Base-by-base conservation (phyloP, 2,329 filamentous ascomycete genomes). In the Penicillium sp. region DNA sequence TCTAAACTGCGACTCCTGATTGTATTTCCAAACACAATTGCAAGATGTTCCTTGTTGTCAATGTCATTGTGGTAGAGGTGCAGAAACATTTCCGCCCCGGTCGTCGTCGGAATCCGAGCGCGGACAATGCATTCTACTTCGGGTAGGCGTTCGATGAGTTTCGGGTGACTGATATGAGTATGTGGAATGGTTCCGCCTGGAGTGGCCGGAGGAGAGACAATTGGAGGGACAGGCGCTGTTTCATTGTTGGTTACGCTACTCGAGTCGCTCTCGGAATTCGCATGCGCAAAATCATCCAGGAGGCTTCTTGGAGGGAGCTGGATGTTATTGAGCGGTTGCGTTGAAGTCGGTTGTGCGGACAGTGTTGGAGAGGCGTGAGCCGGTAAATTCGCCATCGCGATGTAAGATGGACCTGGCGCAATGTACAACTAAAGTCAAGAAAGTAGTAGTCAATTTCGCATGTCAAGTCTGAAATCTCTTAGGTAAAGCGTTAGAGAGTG, bases 31-130 rank as follows among this genome's bases (percentile, higher is more conserved):
- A 99, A 99, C 0, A 99, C 95, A 73, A 99, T 98, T 19, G 95
- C 95, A 56, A 99, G 81, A 75, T 99, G 95, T 74, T 99, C 95
- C 78, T 99, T 99, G 67, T 90, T 91, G 77, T 99, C 95, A 7
- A 92, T 88, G 70, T 91, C 91, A 78, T 99, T 99, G 66, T 89
- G 89, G 80, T 99, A 99, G 0, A 98, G 83, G 74, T 99, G 94
- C 56, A 99, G 80, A 78, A 96, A 99, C 93, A 99, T 98, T 78
- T 99, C 93, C 11, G 93, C 91, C 3, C 94, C 94, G 0, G 86
- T 88, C 2, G 92, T 94, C 0, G 94, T 98, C 0, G 95, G 95
- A 70, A 99, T 99, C 58, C 95, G 90, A 19, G 95, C 95, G 68
- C 95, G 90, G 53, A 98, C 95, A 67, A 96, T 88, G 80, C 95